Evolutionary conservation across 83 land plant genomes (phyloP).

Genomic region (Thuja plicata): DNA sequence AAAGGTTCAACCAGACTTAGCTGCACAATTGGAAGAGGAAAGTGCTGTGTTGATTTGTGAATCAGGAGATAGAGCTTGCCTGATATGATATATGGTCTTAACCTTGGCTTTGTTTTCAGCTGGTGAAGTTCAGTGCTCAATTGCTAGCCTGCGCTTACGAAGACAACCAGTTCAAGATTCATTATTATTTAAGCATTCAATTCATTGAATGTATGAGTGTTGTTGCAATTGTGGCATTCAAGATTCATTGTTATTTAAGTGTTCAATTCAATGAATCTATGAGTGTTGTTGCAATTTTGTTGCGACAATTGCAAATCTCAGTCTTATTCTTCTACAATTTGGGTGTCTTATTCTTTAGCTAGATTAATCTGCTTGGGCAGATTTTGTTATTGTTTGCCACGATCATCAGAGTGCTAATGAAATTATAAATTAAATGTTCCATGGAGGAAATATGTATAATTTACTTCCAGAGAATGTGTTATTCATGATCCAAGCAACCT

Average conservation of each 20-base stretch:
- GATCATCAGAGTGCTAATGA: no score
- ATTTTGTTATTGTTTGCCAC: no score
- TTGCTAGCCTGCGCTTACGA: not conserved
- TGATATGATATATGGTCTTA: constrained; percentile 23
- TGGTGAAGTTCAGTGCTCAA: not conserved
- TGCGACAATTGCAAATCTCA: not conserved
- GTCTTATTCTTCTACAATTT: not conserved
- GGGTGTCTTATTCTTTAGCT: not conserved
- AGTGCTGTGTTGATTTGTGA: constrained; percentile 73
- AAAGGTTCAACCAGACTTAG: constrained; percentile 65
- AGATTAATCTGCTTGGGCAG: not conserved
- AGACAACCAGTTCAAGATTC: not conserved
- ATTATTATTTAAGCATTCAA: constrained; percentile 5
- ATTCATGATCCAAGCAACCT: not conserved
- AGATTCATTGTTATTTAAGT: not conserved
- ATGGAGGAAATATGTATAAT: not conserved
- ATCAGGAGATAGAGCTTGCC: constrained; percentile 64
- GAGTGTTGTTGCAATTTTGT: not conserved
- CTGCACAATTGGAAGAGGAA: constrained; percentile 38
- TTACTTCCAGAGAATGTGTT: not conserved
- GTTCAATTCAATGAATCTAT: not conserved
- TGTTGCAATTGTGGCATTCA: not conserved
- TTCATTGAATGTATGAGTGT: not conserved
- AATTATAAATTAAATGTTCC: not conserved
- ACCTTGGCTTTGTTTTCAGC: not conserved